Conservation (phyloP, 1,284 basidiomycete genomes). For the Athelia psychrophila region DNA sequence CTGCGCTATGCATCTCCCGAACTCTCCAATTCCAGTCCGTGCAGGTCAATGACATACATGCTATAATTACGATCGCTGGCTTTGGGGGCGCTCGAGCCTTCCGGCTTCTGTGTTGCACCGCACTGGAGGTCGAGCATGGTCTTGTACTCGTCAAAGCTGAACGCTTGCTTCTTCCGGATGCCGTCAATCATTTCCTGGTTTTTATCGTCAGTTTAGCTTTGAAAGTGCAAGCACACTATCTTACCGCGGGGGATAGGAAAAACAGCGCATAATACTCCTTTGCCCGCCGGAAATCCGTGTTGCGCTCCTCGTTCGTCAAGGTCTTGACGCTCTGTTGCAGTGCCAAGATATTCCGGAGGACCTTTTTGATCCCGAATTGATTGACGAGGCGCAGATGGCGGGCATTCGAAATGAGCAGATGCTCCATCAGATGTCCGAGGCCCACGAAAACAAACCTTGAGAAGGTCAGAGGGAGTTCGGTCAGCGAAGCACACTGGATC, state of each 20-base stretch:
- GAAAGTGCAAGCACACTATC: slow-evolving; percentile 17
- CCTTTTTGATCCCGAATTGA: slow-evolving; percentile 81
- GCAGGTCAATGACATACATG: slow-evolving; percentile 80
- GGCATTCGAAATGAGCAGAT: slow-evolving; percentile 76
- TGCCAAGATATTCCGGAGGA: slow-evolving; percentile 87
- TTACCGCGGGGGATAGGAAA: slow-evolving; percentile 68
- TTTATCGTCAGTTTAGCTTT: background rate
- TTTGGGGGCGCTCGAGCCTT: slow-evolving; percentile 45
- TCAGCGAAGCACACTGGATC: background rate
- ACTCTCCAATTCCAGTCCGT: slow-evolving; percentile 70
- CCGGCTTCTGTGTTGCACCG: slow-evolving; percentile 63
- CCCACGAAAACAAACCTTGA: slow-evolving; percentile 85
- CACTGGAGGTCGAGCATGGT: slow-evolving; percentile 87
- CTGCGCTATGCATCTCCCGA: slow-evolving; percentile 17
- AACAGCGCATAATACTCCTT: slow-evolving; percentile 85
- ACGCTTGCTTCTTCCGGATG: slow-evolving; percentile 61
- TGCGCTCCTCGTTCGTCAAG: slow-evolving; percentile 57
- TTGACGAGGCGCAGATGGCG: slow-evolving; percentile 74
- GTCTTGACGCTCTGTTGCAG: slow-evolving; percentile 92
- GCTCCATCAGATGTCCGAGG: slow-evolving; percentile 84
- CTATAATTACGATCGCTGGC: slow-evolving; percentile 70
- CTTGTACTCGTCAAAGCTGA: slow-evolving; percentile 89
- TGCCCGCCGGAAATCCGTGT: slow-evolving; percentile 73
- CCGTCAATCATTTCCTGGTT: slow-evolving; percentile 70
- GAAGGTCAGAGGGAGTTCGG: slow-evolving; percentile 1